Evolutionary conservation across 2,329 filamentous ascomycete genomes (phyloP).

Genomic region (Hirsutella thompsonii): DNA sequence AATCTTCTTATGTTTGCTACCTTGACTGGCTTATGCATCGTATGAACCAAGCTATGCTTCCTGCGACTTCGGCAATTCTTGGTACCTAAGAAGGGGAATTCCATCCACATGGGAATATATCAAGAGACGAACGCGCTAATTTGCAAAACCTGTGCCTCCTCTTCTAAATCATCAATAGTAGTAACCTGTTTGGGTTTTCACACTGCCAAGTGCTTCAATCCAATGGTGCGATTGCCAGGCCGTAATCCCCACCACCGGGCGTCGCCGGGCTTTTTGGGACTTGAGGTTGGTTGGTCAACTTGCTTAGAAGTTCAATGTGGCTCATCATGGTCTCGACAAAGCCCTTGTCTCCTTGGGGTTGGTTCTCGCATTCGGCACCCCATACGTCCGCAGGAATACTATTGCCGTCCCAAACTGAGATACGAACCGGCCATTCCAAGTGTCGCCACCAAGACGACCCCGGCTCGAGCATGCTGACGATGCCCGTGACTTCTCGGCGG

Average conservation of each 20-base stretch:
- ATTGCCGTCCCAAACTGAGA: conserved; percentile 41
- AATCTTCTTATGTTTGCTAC: too few species aligned
- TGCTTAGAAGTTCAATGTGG: conserved; percentile 27
- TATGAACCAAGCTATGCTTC: too few species aligned
- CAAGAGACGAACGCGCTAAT: too few species aligned
- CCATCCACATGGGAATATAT: too few species aligned
- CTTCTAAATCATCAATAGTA: too few species aligned
- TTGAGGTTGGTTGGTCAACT: conserved; percentile 19
- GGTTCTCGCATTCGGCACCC: conserved; percentile 37
- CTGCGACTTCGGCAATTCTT: too few species aligned
- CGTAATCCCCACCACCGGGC: conserved; percentile 17
- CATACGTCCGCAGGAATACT: conserved; percentile 43
- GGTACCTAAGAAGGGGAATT: too few species aligned
- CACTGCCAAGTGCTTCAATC: conserved; percentile 11
- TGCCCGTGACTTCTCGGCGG: conserved; percentile 50
- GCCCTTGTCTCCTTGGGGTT: conserved; percentile 22
- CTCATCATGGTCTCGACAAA: conserved; percentile 22
- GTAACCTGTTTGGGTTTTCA: too few species aligned
- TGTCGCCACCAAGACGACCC: conserved; percentile 49
- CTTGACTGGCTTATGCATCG: too few species aligned
- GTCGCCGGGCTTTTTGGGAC: conserved; percentile 12
- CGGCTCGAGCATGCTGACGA: conserved; percentile 44
- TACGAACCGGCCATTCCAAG: conserved; percentile 46
- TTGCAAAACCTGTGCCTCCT: too few species aligned
- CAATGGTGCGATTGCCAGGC: conserved; percentile 17